These are phyloP conservation scores for Suillus subluteus DNA, from an alignment of 768 basidiomycete species.

Conservation along the genomic window DNA sequence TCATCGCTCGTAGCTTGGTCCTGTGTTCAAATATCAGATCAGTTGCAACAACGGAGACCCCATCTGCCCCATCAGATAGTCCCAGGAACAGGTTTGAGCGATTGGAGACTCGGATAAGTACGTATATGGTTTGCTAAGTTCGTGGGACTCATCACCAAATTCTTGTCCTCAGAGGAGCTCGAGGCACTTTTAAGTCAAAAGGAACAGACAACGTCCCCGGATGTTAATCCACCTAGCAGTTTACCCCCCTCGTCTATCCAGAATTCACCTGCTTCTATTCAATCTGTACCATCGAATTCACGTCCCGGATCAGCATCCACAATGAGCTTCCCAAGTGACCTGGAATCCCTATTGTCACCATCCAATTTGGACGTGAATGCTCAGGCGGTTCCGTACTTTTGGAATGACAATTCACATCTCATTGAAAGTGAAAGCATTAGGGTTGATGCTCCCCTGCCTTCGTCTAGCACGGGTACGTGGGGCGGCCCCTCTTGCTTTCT, in stretches of 20 bases:
- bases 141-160: constrained; percentile 12
- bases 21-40: constrained; percentile 10
- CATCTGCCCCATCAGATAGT: constrained; percentile 42
- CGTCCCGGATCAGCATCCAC: constrained; percentile 3
- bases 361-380: constrained; percentile 1
- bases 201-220: constrained; percentile 32
- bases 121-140: constrained; percentile 27
- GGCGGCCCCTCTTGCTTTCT: neutral
- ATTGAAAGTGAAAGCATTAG: neutral
- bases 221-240: constrained; percentile 9
- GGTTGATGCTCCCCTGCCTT: neutral
- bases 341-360: constrained; percentile 2
- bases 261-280: constrained; percentile 37
- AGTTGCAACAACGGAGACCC: constrained; percentile 44
- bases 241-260: constrained; percentile 6
- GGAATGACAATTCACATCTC: constrained; percentile 1
- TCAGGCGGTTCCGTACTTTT: neutral
- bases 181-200: constrained; percentile 68
- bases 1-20: constrained; percentile 9
- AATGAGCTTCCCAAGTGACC: constrained; percentile 2
- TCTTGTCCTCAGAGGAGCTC: constrained; percentile 58
- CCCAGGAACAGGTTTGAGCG: constrained; percentile 66
- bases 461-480: neutral
- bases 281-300: neutral
- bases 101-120: constrained; percentile 71